Conservation (phyloP, 2,329 filamentous ascomycete species). For the Exophiala calicioides region DNA sequence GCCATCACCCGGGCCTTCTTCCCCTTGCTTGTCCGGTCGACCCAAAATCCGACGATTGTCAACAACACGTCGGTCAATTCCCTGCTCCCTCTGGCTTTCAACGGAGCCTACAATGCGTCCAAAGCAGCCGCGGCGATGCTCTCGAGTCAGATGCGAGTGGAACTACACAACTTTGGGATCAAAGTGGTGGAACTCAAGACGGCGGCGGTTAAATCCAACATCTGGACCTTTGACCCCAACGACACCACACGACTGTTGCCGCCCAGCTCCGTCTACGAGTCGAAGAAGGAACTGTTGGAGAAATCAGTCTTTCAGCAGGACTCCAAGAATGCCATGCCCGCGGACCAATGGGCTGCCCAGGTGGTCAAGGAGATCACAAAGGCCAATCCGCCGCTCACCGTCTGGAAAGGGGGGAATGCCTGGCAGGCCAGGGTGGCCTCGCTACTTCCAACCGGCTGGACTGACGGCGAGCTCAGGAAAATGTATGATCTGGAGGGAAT, state of each 20-base stretch:
- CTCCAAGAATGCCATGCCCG: slow-evolving; percentile 3
- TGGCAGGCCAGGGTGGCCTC: slow-evolving; percentile 7
- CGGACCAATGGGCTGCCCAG: slow-evolving; percentile 33
- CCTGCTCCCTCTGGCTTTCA: slow-evolving; percentile 35
- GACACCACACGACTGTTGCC: slow-evolving; percentile 8
- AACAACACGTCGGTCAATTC: slow-evolving; percentile 41
- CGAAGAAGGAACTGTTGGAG: slow-evolving; percentile 16
- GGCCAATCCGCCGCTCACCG: slow-evolving; percentile 36
- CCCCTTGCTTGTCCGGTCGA: slow-evolving; percentile 44
- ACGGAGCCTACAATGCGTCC: slow-evolving; percentile 36
- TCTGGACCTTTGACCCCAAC: too few species aligned
- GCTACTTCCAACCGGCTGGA: slow-evolving; percentile 13
- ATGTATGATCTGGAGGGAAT: slow-evolving; percentile 15
- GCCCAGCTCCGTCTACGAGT: slow-evolving; percentile 6
- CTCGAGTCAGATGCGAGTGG: slow-evolving; percentile 41
- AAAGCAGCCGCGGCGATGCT: slow-evolving; percentile 35
- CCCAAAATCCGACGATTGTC: slow-evolving; percentile 44
- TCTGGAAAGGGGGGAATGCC: slow-evolving; percentile 22
- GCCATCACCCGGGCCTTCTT: slow-evolving; percentile 38
- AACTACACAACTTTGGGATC: slow-evolving; percentile 36
- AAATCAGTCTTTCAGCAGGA: slow-evolving; percentile 17
- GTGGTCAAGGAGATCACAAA: slow-evolving; percentile 59
- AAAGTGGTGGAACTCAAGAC: slow-evolving; percentile 33
- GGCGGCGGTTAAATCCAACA: slow-evolving; percentile 28
- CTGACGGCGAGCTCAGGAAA: slow-evolving; percentile 17